phyloP scores from a whole-genome alignment of 2,329 filamentous ascomycete species.

The Calycina herbarum region DNA sequence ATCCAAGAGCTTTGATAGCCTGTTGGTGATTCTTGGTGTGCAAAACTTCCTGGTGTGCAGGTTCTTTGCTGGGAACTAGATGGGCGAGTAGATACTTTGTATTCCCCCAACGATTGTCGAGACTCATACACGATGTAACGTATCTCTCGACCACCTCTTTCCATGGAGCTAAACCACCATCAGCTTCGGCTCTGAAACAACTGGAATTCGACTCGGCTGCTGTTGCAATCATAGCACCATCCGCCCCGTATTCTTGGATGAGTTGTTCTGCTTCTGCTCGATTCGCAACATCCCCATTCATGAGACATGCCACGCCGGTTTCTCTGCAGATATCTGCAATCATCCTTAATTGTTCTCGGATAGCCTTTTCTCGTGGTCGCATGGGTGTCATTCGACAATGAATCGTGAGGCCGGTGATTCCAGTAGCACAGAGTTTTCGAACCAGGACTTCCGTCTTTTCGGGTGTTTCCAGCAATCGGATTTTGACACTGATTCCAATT shows the following conservation, averaged over 20 bases:
- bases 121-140: slow-evolving; percentile 68
- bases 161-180: slow-evolving; percentile 75
- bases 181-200: slow-evolving; percentile 70
- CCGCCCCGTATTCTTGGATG: slow-evolving; percentile 76
- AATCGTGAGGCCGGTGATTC: slow-evolving; percentile 88
- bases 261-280: slow-evolving; percentile 72
- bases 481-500: slow-evolving; percentile 97
- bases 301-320: slow-evolving; percentile 85
- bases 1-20: slow-evolving; percentile 63
- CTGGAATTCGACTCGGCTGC: slow-evolving; percentile 89
- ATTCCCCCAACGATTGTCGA: slow-evolving; percentile 86
- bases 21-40: slow-evolving; percentile 70
- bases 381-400: slow-evolving; percentile 97
- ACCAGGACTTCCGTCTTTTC: slow-evolving; percentile 78
- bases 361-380: slow-evolving; percentile 84
- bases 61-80: slow-evolving; percentile 78
- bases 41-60: slow-evolving; percentile 61
- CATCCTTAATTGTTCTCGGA: slow-evolving; percentile 83
- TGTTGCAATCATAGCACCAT: slow-evolving; percentile 97
- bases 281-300: slow-evolving; percentile 88
- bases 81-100: slow-evolving; percentile 89
- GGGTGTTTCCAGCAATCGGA: slow-evolving; percentile 77
- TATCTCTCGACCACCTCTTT: slow-evolving; percentile 75
- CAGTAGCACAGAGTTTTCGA: slow-evolving; percentile 74
- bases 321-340: slow-evolving; percentile 77